A percentile compares a stretch with the other conserved stretches of the same genome.
phyloP scores from a whole-genome alignment of 805 yeast genomes.

The Pichia eremophila region DNA sequence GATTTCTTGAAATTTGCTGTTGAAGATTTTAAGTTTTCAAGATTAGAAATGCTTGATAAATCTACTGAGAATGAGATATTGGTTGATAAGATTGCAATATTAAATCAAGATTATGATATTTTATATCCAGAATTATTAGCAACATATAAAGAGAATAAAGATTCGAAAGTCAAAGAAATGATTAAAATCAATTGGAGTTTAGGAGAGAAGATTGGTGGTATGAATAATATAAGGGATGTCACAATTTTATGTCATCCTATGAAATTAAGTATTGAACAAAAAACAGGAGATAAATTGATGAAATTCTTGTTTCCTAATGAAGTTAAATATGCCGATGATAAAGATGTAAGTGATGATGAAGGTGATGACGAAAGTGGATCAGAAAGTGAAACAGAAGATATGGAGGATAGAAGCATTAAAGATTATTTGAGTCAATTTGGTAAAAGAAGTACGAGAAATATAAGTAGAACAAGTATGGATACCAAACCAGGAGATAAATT shows the following conservation, averaged over 20 bases:
- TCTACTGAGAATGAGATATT: slow-evolving; percentile 54
- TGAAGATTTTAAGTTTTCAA: slow-evolving; percentile 48
- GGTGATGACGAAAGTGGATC: neutral
- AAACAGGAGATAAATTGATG: slow-evolving; percentile 52
- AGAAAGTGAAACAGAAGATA: neutral
- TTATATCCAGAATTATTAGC: slow-evolving; percentile 64
- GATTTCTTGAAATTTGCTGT: slow-evolving; percentile 58
- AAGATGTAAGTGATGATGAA: neutral
- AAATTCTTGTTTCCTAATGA: slow-evolving; percentile 58
- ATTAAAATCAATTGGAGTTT: slow-evolving; percentile 61
- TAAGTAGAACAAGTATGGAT: neutral
- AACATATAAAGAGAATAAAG: slow-evolving; percentile 27
- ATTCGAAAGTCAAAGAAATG: slow-evolving; percentile 19
- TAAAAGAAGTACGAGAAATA: neutral
- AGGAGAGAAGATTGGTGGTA: slow-evolving; percentile 84
- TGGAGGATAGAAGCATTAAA: neutral
- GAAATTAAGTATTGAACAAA: slow-evolving; percentile 63
- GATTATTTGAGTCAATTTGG: neutral
- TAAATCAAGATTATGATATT: slow-evolving; percentile 49
- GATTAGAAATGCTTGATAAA: slow-evolving; percentile 57
- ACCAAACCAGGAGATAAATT: neutral
- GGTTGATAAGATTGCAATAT: slow-evolving; percentile 56
- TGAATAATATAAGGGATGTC: slow-evolving; percentile 63
- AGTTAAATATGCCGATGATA: neutral
- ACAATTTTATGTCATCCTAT: slow-evolving; percentile 56